Conservation (phyloP, 129 eudicot species). For the Flaveria brownii region DNA sequence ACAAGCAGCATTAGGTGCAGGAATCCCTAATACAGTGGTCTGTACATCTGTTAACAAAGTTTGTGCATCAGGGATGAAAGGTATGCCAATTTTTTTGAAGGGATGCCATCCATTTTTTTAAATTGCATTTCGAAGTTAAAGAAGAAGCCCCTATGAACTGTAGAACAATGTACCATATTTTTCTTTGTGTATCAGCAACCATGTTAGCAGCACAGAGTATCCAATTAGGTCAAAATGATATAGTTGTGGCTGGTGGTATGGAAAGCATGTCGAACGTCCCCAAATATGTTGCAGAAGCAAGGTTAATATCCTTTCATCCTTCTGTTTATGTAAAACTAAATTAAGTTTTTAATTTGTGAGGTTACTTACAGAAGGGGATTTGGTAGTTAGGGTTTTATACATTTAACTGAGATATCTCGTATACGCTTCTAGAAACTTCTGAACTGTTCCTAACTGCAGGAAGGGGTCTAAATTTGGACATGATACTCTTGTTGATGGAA, state of each 20-base stretch:
- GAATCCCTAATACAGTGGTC: slow-evolving; percentile 78
- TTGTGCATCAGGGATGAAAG: slow-evolving; percentile 99
- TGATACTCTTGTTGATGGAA: slow-evolving; percentile 91
- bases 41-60: slow-evolving; percentile 96
- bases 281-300: slow-evolving; percentile 85
- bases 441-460: slow-evolving; percentile 44
- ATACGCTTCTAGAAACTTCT: background rate
- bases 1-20: slow-evolving; percentile 98
- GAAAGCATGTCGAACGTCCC: slow-evolving; percentile 99
- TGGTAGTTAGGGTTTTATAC: background rate
- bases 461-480: slow-evolving; percentile 96
- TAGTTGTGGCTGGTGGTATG: slow-evolving; percentile 99
- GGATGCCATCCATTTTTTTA: slow-evolving; percentile 1
- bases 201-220: slow-evolving; percentile 98
- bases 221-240: slow-evolving; percentile 84
- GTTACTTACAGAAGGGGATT: background rate
- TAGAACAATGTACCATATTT: slow-evolving; percentile 19
- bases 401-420: background rate
- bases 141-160: background rate
- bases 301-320: slow-evolving; percentile 42
- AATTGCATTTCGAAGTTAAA: background rate
- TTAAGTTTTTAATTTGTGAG: slow-evolving; percentile 13
- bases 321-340: slow-evolving; percentile 10
- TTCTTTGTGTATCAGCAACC: slow-evolving; percentile 66
- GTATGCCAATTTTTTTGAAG: slow-evolving; percentile 30